Evolutionary conservation across 2,329 filamentous ascomycete genomes (phyloP), one percentile per base, ranked within the genome.

Genomic region (Elsinoe arachidis): DNA sequence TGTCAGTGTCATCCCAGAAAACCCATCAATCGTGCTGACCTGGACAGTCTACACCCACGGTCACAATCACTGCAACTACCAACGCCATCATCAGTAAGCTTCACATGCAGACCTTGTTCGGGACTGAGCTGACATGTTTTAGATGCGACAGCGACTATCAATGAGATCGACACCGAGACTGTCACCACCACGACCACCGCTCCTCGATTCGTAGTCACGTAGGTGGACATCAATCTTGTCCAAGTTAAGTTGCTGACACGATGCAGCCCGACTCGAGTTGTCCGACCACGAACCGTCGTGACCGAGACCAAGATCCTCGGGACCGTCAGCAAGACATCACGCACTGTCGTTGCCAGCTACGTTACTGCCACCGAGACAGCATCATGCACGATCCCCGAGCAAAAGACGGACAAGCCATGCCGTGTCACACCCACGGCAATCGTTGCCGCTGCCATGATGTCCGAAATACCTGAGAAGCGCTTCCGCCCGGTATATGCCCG

Each of bases 341-440:
- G 49, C 34, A 60, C 54, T 14, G 57, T 60, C 30, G 37, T 56
- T 3, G 58, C 59, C n/a, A 57, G 39, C 30, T 39, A 62, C 39
- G 43, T 52, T 23, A 69, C 66, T 21, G 65, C 59, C 30, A 69
- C 68, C 26, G 60, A 62, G n/a, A 71, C 70, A 2, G 66, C 69
- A 5, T 65, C 58, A 17, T 72, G 70, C 64, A 64, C 61, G 9
- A 52, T 62, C 12, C 69, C 69, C 2, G 62, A 63, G 34, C 3
- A 59, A 0, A 58, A 43, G 4, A 60, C 44, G 21, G 70, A 72
- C 61, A 66, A 64, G 2, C 62, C 44, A 1, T 63, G 64, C 41
- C 62, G 55, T 2, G 67, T 72, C 49, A 62, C 57, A 17, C 67
- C 69, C 1, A 68, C 64, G 1, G 59, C 67, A 9, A 37, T 64